Percentiles rank a stretch among this genome's conserved stretches.
Evolutionary conservation across 192 early-diverging fungal species (phyloP).

Genomic region (Coemansia sp.): DNA sequence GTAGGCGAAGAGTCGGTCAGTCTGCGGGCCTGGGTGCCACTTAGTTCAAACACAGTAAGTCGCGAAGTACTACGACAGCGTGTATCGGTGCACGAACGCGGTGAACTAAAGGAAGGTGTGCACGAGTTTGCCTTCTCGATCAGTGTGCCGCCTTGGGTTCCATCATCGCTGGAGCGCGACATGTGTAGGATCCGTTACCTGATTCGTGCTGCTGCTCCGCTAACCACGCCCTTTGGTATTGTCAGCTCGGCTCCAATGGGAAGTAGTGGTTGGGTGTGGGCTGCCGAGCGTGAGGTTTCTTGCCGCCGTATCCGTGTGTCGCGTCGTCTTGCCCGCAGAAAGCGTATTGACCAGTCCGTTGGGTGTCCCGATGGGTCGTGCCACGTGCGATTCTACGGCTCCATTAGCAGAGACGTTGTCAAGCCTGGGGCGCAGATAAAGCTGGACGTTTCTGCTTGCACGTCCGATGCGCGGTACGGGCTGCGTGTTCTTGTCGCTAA

Average conservation of each 20-base stretch:
- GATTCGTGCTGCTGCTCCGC: conserved; percentile 18
- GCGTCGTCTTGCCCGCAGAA: conserved; percentile 29
- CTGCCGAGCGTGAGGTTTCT: conserved; percentile 24
- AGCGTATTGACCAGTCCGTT: conserved; percentile 48
- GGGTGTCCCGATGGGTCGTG: conserved; percentile 52
- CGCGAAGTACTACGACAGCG: conserved; percentile 17
- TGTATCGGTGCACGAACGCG: conserved; percentile 8
- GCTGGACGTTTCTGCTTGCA: conserved; percentile 33
- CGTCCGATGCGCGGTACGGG: conserved; percentile 46
- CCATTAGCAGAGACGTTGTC: conserved; percentile 41
- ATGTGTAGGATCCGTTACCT: conserved; percentile 40
- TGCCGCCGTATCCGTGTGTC: conserved; percentile 25
- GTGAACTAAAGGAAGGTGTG: conserved; percentile 24
- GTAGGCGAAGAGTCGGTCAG: conserved; percentile 37
- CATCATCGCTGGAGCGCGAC: conserved; percentile 41
- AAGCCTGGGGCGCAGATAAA: conserved; percentile 38
- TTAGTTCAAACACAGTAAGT: conserved; percentile 19
- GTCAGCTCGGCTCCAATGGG: not conserved
- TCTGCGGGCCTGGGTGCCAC: conserved; percentile 35
- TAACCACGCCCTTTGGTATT: not conserved
- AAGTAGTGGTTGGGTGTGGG: conserved; percentile 1
- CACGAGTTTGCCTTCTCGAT: conserved; percentile 32
- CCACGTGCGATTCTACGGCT: conserved; percentile 43
- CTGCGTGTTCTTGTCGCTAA: conserved; percentile 36
- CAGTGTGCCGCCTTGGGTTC: conserved; percentile 36